phyloP scores from a whole-genome alignment of 2,329 filamentous ascomycete species.

The Fusarium sp. region DNA sequence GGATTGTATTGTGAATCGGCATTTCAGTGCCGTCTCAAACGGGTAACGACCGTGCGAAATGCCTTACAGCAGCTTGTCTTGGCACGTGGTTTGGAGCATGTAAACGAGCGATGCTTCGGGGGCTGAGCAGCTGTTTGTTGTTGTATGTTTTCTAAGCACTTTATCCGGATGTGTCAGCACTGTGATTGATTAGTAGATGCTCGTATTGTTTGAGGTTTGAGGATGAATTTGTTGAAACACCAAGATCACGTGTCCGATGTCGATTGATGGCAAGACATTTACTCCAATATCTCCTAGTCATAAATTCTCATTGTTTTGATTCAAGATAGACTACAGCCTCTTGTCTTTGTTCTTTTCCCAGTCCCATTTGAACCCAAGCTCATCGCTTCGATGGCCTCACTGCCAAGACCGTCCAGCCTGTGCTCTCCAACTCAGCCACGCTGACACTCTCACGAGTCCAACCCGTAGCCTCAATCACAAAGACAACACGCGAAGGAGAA shows the following conservation, averaged over 20 bases:
- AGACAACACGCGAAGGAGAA: background rate
- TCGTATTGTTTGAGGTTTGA: background rate
- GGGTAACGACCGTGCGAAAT: background rate
- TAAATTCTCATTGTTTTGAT: rapidly evolving
- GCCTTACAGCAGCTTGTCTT: background rate
- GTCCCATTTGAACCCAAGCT: rapidly evolving
- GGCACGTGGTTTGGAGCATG: background rate
- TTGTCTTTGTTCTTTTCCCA: rapidly evolving
- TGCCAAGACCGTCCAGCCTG: background rate
- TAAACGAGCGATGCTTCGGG: background rate
- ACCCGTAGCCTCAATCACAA: background rate
- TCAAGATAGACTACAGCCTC: too few relatives aligned
- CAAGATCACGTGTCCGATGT: rapidly evolving
- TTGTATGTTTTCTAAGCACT: background rate
- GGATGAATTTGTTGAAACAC: background rate
- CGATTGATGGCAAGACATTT: background rate
- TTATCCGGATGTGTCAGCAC: background rate
- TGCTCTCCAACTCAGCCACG: background rate
- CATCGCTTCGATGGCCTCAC: background rate
- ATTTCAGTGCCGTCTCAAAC: background rate
- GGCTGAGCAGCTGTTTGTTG: background rate
- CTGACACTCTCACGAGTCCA: background rate
- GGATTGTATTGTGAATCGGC: background rate
- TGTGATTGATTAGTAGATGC: background rate
- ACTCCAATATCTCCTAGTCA: background rate